A percentile compares a stretch with the other conserved stretches of the same genome.
These are phyloP conservation scores for Hypocreales sp. DNA, from an alignment of 2,329 filamentous ascomycete species.

Conservation along the genomic window DNA sequence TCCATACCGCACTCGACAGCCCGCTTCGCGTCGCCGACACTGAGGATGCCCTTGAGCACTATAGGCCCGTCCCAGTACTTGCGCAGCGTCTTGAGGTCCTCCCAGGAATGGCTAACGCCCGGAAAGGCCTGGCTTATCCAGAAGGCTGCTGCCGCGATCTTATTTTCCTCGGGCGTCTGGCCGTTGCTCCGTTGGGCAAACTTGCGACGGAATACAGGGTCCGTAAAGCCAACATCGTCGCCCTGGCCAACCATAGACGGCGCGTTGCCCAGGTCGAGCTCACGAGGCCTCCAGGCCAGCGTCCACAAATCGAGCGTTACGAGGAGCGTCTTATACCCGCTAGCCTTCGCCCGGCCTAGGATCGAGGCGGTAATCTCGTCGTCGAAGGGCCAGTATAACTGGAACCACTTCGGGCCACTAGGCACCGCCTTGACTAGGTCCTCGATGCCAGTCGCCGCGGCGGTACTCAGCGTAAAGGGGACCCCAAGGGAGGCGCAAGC, in stretches of 20 bases:
- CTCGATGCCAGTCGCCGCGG: conserved; percentile 47
- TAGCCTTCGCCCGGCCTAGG: conserved; percentile 41
- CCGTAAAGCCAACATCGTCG: conserved; percentile 45
- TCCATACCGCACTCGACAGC: conserved; percentile 21
- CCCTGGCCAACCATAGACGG: conserved; percentile 45
- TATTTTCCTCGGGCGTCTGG: conserved; percentile 29
- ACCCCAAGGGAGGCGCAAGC: conserved; percentile 44
- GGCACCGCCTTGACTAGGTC: conserved; percentile 45
- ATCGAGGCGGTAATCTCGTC: conserved; percentile 51
- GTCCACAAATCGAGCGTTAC: conserved; percentile 60
- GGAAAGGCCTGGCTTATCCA: conserved; percentile 39
- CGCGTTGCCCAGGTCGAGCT: conserved; percentile 47
- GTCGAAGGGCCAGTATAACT: conserved; percentile 58
- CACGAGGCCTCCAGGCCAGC: conserved; percentile 52
- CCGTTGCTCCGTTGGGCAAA: conserved; percentile 22
- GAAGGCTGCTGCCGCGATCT: conserved; percentile 28
- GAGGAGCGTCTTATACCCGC: conserved; percentile 49
- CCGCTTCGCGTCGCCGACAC: conserved; percentile 21
- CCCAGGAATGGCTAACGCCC: conserved; percentile 35
- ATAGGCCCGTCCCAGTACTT: conserved; percentile 42
- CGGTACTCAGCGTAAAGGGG: conserved; percentile 54
- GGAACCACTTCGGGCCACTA: conserved; percentile 49
- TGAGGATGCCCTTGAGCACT: conserved; percentile 24
- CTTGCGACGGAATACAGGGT: conserved; percentile 42
- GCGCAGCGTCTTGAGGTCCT: conserved; percentile 41